Percentiles rank a stretch among this genome's conserved stretches.
Evolutionary conservation across 2,329 filamentous ascomycete species (phyloP).

Genomic region (Rutstroemia sp.): DNA sequence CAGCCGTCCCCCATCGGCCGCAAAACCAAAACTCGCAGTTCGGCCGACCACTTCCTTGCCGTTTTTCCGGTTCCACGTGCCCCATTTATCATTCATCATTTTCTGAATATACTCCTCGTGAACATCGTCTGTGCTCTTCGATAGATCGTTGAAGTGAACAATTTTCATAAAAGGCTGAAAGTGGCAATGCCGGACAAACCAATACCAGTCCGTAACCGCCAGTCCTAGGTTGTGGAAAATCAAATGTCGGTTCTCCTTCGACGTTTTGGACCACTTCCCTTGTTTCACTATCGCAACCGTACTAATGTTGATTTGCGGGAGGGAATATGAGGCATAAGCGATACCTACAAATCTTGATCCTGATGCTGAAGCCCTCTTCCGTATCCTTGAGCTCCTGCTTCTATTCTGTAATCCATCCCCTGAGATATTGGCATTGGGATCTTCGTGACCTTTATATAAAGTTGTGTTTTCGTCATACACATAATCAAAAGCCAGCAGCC

Average conservation of each 20-base stretch:
- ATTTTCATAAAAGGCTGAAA: background rate
- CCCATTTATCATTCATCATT: background rate
- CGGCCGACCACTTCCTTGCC: background rate
- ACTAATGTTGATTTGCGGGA: background rate
- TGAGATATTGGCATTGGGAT: background rate
- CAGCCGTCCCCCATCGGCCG: background rate
- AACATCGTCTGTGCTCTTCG: no score
- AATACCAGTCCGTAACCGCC: background rate
- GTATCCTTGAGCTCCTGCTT: no score
- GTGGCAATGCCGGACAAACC: background rate
- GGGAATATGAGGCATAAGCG: background rate
- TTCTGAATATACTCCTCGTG: background rate
- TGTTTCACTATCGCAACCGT: background rate
- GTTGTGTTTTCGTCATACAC: no score
- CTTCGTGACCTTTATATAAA: background rate
- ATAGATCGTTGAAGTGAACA: background rate
- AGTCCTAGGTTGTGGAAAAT: background rate
- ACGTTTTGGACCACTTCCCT: background rate
- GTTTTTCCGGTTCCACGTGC: background rate
- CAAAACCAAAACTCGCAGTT: background rate
- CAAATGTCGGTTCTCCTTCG: background rate
- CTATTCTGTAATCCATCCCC: background rate
- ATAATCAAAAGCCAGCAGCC: background rate
- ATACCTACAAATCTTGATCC: no score
- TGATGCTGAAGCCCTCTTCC: no score